Evolutionary conservation across 2,329 filamentous ascomycete genomes (phyloP).

Genomic region (Botryotinia globosa): DNA sequence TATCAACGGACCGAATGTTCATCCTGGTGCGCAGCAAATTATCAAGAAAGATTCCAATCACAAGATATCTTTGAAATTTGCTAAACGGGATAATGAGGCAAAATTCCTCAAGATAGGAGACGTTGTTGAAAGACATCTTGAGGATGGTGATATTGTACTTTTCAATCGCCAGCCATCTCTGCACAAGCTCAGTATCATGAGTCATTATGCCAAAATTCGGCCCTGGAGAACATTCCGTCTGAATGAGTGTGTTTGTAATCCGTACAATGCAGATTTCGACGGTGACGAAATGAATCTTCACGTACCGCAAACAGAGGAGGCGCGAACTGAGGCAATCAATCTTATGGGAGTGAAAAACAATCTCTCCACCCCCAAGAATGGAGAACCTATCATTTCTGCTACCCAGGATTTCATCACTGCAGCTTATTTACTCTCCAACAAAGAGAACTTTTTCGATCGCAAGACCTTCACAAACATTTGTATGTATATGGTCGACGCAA

Average conservation of each 20-base stretch:
- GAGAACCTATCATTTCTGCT: conserved; percentile 96
- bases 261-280: conserved; percentile 98
- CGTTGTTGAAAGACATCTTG: conserved; percentile 87
- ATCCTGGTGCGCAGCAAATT: conserved; percentile 85
- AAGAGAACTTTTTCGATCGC: conserved; percentile 89
- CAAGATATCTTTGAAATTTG: conserved; percentile 74
- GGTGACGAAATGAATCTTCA: conserved; percentile 99
- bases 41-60: conserved; percentile 66
- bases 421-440: conserved; percentile 84
- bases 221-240: conserved; percentile 95
- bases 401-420: conserved; percentile 99
- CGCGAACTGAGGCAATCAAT: conserved; percentile 88
- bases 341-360: conserved; percentile 99
- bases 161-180: conserved; percentile 98
- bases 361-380: conserved; percentile 91
- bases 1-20: conserved; percentile 69
- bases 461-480: conserved; percentile 86
- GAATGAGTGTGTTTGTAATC: conserved; percentile 96
- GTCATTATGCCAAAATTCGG: conserved; percentile 87
- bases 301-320: conserved; percentile 96
- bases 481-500: conserved; percentile 86
- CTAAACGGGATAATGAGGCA: conserved; percentile 68
- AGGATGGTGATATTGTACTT: conserved; percentile 91
- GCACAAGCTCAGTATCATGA: conserved; percentile 98
- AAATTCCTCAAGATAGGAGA: conserved; percentile 77